Base-by-base conservation (phyloP, 2,329 filamentous ascomycete species). In the Exophiala alcalophila region DNA sequence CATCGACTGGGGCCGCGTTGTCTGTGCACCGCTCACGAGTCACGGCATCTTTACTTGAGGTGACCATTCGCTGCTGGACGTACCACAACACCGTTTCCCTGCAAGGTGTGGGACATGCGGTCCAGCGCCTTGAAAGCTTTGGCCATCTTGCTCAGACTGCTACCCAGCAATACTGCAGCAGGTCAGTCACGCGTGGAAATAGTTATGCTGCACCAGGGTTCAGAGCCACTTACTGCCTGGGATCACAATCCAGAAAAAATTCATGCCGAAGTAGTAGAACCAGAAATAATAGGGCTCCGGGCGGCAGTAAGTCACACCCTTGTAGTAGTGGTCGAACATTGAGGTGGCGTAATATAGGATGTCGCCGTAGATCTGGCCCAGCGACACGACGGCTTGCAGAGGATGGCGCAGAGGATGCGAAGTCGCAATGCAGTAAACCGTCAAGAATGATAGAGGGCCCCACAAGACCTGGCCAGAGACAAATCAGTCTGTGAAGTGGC, bases 251-350 rank as follows among this genome's bases (percentile, higher is more conserved):
- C 80, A 83, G 59, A 82, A 77, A 37, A 73, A 72, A 57, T 83
- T 83, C 77, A 82, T 80, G 21, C 78, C 63, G 43, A 83, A 72
- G 59, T 79, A 83, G 61, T 83, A 83, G 27, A 74, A 67, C 77
- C 78, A 83, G 60, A 78, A 83, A 61, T 83, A 83, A 50, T 76
- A 76, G 4, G 70, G 65, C 61, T 83, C 80, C 0, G 80, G 80
- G 44, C 80, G 67, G 51, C 73, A 79, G 59, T 82, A 81, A 8
- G 69, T 66, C 14, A 74, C 58, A 7, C 70, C 68, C 48, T 74
- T 65, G 41, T 72, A 66, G 53, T 73, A 74, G 55, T 79, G 70
- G 58, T 83, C 78, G 58, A 79, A 80, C 52, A 78, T 62, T 56
- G 76, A 76, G 0, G 80, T 83, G 1, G 76, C 76, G 60, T 80